These are phyloP conservation scores for Leucosporidium creatinivorum DNA, from an alignment of 768 basidiomycete genomes.

Conservation along the genomic window DNA sequence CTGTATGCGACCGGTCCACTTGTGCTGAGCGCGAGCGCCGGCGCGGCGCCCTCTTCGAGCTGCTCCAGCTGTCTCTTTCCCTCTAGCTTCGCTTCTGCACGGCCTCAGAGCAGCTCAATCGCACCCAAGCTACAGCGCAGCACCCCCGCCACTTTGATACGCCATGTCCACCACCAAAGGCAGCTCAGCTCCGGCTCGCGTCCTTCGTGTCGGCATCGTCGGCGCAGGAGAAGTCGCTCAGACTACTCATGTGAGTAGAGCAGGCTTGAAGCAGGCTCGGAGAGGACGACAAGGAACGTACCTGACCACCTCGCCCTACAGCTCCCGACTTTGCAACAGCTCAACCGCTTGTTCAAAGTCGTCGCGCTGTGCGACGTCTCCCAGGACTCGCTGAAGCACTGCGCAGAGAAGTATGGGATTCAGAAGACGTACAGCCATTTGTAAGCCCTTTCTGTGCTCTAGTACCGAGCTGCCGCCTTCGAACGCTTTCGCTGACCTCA, in stretches of 20 bases:
- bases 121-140: no score
- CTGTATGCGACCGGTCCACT: no score
- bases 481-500: not conserved
- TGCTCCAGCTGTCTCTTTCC: no score
- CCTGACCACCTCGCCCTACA: conserved; percentile 3
- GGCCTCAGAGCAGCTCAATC: no score
- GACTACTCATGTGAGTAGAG: not conserved
- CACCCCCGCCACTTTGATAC: no score
- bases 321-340: conserved; percentile 20
- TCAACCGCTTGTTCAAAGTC: conserved; percentile 23
- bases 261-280: no score
- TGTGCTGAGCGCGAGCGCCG: no score
- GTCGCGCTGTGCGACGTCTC: conserved; percentile 18
- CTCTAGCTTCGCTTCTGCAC: no score
- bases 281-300: not conserved
- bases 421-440: conserved; percentile 2
- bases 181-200: no score
- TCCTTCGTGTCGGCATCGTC: conserved; percentile 13
- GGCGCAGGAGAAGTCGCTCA: conserved; percentile 23
- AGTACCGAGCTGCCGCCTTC: no score
- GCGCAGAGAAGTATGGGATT: conserved; percentile 9
- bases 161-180: no score
- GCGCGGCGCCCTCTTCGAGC: no score
- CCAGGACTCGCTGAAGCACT: not conserved
- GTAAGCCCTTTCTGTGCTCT: conserved; percentile 4